phyloP scores from a whole-genome alignment of 1,284 basidiomycete species.

The Apiotrichum sp. region DNA sequence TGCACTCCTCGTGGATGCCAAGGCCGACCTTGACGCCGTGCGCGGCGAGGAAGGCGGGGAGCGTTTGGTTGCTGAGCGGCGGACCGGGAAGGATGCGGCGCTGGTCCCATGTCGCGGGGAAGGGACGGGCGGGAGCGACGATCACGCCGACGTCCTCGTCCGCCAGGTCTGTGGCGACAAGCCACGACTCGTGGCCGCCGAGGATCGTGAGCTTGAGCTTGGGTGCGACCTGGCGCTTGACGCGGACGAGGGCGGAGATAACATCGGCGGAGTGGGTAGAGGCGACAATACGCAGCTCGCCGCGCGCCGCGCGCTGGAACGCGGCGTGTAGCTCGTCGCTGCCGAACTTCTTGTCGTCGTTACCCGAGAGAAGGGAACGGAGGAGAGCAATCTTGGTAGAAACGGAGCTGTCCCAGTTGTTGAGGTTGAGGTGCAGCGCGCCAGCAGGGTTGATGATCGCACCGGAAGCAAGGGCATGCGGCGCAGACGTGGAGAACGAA shows the following conservation, averaged over 20 bases:
- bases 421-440: slow-evolving; percentile 65
- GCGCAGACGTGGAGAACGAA: slow-evolving; percentile 59
- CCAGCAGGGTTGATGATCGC: slow-evolving; percentile 63
- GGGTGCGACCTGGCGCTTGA: slow-evolving; percentile 65
- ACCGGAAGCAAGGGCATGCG: slow-evolving; percentile 58
- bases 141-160: slow-evolving; percentile 65
- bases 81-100: slow-evolving; percentile 66
- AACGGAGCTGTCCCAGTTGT: slow-evolving; percentile 51
- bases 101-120: slow-evolving; percentile 63
- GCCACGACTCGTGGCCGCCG: slow-evolving; percentile 64
- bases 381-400: slow-evolving; percentile 67
- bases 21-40: slow-evolving; percentile 73
- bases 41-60: slow-evolving; percentile 57
- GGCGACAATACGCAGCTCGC: slow-evolving; percentile 62
- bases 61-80: slow-evolving; percentile 62
- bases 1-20: slow-evolving; percentile 58
- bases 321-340: slow-evolving; percentile 50
- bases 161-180: slow-evolving; percentile 66
- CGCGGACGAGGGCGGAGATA: slow-evolving; percentile 64
- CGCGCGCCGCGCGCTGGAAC: slow-evolving; percentile 56
- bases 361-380: slow-evolving; percentile 54
- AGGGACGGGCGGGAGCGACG: slow-evolving; percentile 57
- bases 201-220: slow-evolving; percentile 52
- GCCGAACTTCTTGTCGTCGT: slow-evolving; percentile 40
- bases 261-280: slow-evolving; percentile 64